Evolutionary conservation across 176 grass and related monocot genomes (phyloP), one percentile per base, ranked within the genome.

Genomic region (Avena insularis): DNA sequence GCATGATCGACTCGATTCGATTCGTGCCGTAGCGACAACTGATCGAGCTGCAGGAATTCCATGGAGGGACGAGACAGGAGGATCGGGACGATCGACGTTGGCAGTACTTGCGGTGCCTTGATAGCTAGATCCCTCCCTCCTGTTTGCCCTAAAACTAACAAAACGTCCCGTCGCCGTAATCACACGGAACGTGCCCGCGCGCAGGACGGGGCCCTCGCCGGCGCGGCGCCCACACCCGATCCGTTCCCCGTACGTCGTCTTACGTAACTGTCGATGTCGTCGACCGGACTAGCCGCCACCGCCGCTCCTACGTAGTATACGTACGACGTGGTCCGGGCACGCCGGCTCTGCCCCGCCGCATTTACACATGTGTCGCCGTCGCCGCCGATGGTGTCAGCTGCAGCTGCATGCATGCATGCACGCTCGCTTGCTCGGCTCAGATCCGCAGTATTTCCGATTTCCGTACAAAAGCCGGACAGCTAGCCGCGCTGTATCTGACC

Each of bases 331-430:
- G 50, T 77, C 50, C 23, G 8, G 12, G 4, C 38, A 49, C 21
- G 8, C 1, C 59, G 60, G 60, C 46, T 0, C 60, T 23, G 79
- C 20, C 45, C 45, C 79, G 61, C 79, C 47, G 40, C 36, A 63
- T 45, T 14, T 13, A 55, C 4, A 54, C 80, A 4, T 19, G 65
- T 56, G 65, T 69, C 65, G 64, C 50, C 33, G 65, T 53, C 63
- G 48, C 33, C 33, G 51, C 67, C 63, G 63, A 14, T 15, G 21
- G 72, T 75, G 72, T 3, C 31, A 14, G 21, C 11, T 10, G 77
- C 85, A 87, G 62, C 45, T 25, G 59, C 59, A 62, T 62, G 59
- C 59, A 62, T 62, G 59, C 29, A 29, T 78, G 79, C 43, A 8
- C 11, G 8, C 21, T 4, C n/a, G 17, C 54, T 20, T 6, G 23